Evolutionary conservation across 148 eudicot genomes (phyloP).

Genomic region (Vaccinium macrocarpon): DNA sequence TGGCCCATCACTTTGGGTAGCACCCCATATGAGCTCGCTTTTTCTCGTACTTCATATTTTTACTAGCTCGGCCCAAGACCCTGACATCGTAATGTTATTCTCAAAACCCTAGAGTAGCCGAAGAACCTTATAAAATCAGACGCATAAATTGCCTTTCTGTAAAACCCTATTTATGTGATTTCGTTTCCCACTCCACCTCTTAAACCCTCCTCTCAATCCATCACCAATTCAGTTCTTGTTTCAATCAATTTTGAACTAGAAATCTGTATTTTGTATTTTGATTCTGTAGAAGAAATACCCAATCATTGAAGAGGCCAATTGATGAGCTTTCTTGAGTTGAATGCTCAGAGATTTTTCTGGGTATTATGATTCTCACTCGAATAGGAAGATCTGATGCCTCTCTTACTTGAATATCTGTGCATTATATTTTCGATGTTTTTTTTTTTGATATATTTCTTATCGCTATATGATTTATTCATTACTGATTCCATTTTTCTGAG

Average conservation of each 20-base stretch:
- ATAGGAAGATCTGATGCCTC: conserved; percentile 67
- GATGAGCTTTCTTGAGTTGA: conserved; percentile 33
- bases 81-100: neutral
- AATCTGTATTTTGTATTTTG: neutral
- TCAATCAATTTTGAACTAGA: neutral
- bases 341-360: conserved; percentile 8
- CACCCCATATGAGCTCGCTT: neutral
- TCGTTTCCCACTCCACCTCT: neutral
- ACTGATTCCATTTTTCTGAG: neutral
- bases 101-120: neutral
- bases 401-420: neutral
- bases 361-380: conserved; percentile 37
- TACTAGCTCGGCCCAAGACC: neutral
- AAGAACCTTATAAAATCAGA: neutral
- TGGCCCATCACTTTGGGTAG: neutral
- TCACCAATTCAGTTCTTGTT: neutral
- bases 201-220: neutral
- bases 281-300: neutral
- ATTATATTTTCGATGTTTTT: neutral
- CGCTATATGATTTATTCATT: conserved; percentile 9
- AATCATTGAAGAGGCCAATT: conserved; percentile 19
- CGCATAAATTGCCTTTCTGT: neutral
- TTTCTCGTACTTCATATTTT: neutral
- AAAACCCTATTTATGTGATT: neutral
- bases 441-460: neutral